Conservation (phyloP, 768 basidiomycete genomes). For the Solioccasus polychromus region DNA sequence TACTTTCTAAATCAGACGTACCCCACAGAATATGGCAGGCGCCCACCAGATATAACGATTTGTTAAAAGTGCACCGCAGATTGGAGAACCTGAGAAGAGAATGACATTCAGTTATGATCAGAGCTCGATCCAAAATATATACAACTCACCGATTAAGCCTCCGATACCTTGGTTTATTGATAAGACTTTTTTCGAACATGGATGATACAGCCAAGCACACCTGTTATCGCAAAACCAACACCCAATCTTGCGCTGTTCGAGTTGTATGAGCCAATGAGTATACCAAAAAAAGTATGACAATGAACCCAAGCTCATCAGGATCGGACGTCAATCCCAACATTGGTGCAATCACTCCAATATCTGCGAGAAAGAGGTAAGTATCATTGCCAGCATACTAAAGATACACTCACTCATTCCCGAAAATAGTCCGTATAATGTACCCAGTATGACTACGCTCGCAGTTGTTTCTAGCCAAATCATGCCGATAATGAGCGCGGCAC, state of each 20-base stretch:
- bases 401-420: conserved; percentile 39
- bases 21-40: conserved; percentile 51
- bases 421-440: conserved; percentile 48
- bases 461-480: conserved; percentile 38
- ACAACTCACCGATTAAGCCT: conserved; percentile 19
- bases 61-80: conserved; percentile 54
- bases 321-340: conserved; percentile 45
- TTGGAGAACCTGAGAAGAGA: conserved; percentile 56
- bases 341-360: conserved; percentile 40
- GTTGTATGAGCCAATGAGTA: conserved; percentile 3
- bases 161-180: conserved; percentile 20
- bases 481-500: conserved; percentile 40
- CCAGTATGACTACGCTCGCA: conserved; percentile 39
- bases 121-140: too few species aligned
- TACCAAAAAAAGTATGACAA: conserved; percentile 6
- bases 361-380: conserved; percentile 13
- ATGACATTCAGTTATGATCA: too few species aligned
- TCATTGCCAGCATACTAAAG: background rate
- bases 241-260: conserved; percentile 37
- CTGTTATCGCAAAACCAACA: conserved; percentile 44
- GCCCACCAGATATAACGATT: conserved; percentile 53
- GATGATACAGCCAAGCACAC: conserved; percentile 21
- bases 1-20: conserved; percentile 10
- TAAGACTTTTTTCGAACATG: too few species aligned
- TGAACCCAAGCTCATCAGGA: conserved; percentile 52